Percentiles rank a stretch among this genome's conserved stretches.
phyloP scores from a whole-genome alignment of 768 basidiomycete genomes.

The Fistulinella prunicolor region DNA sequence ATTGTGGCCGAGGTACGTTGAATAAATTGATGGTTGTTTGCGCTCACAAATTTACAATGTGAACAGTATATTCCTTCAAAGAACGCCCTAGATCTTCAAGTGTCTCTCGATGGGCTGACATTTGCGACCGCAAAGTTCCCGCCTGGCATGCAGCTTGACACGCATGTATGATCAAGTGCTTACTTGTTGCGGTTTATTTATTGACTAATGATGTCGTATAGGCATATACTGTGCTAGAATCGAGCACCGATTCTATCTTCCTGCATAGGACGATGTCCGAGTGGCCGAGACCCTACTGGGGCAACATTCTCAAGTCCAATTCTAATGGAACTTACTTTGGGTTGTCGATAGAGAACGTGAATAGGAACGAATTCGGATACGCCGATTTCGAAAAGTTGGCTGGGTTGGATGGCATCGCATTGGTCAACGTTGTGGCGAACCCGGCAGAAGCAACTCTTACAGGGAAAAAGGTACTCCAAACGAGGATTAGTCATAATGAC shows the following conservation, averaged over 20 bases:
- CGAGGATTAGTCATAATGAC: conserved; percentile 94
- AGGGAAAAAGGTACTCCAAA: conserved; percentile 73
- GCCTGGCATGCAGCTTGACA: conserved; percentile 82
- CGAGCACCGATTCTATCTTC: conserved; percentile 90
- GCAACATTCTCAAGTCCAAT: conserved; percentile 92
- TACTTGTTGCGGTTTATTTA: neutral
- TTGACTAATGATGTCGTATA: conserved; percentile 25
- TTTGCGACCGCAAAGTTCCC: conserved; percentile 92
- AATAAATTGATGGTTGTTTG: neutral
- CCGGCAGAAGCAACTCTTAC: conserved; percentile 69
- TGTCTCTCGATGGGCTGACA: conserved; percentile 84
- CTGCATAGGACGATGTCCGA: conserved; percentile 93
- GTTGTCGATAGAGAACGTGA: conserved; percentile 81
- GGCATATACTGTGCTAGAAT: conserved; percentile 95
- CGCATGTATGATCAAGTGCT: conserved; percentile 63
- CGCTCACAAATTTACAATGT: conserved; percentile 22
- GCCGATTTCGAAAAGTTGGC: conserved; percentile 99
- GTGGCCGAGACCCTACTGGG: conserved; percentile 72
- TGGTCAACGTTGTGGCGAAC: conserved; percentile 89
- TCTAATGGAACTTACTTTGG: conserved; percentile 98
- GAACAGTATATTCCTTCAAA: conserved; percentile 49
- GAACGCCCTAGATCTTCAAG: conserved; percentile 75
- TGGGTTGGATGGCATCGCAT: conserved; percentile 92
- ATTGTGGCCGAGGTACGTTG: conserved; percentile 85
- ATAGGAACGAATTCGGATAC: conserved; percentile 82